phyloP scores from a whole-genome alignment of 23 red algal species.

The Agarophyton chilense region DNA sequence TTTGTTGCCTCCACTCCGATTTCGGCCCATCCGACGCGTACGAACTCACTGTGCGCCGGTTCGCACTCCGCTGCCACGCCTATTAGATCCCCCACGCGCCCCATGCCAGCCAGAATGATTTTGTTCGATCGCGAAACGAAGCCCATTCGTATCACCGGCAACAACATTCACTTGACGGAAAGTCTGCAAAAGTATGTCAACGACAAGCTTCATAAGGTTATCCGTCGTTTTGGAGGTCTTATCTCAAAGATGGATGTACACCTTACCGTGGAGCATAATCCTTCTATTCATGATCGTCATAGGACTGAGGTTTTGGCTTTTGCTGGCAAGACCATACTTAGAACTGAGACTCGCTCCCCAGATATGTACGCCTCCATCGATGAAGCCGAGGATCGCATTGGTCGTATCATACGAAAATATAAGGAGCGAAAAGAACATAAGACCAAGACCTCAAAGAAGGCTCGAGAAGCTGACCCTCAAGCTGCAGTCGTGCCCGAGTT shows the following conservation, averaged over 20 bases:
- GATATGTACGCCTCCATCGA: conserved; percentile 91
- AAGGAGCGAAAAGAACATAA: conserved; percentile 82
- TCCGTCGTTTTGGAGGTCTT: conserved; percentile 59
- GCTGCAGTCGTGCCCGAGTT: neutral
- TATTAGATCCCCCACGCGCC: neutral
- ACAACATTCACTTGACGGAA: conserved; percentile 92
- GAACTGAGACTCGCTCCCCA: conserved; percentile 68
- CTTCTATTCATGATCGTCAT: conserved; percentile 69
- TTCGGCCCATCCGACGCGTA: neutral
- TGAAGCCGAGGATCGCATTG: conserved; percentile 71
- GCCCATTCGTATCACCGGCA: conserved; percentile 78
- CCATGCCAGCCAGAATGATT: conserved; percentile 16
- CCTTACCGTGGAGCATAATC: conserved; percentile 94
- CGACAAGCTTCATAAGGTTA: conserved; percentile 83
- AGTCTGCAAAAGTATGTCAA: conserved; percentile 78
- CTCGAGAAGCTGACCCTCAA: neutral
- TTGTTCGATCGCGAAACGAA: conserved; percentile 37
- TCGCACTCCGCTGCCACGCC: conserved; percentile 8
- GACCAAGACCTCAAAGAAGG: neutral
- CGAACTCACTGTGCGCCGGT: neutral
- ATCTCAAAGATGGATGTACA: conserved; percentile 90
- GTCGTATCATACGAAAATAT: conserved; percentile 86
- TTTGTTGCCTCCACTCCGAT: neutral
- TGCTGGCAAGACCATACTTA: conserved; percentile 77
- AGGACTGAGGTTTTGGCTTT: conserved; percentile 86